Evolutionary conservation across 345 rosid species (phyloP).

Genomic region (Pistacia atlantica): DNA sequence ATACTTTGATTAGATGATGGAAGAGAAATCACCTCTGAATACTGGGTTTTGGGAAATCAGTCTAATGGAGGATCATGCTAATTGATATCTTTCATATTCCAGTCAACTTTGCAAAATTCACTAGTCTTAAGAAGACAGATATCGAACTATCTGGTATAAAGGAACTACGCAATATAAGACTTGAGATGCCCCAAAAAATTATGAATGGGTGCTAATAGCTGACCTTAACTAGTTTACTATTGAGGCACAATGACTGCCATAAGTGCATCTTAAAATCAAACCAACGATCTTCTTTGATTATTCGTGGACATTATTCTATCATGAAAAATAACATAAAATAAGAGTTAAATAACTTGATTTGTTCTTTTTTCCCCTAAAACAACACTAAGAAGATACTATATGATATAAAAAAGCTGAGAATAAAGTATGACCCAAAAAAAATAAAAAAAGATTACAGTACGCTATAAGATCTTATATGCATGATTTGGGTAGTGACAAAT

Average conservation of each 20-base stretch:
- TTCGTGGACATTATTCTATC: too few relatives aligned
- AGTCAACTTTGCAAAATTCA: neutral
- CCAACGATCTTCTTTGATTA: neutral
- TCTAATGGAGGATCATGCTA: neutral
- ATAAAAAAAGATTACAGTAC: too few relatives aligned
- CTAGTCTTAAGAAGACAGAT: neutral
- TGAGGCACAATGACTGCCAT: conserved; percentile 26
- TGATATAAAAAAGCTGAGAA: too few relatives aligned
- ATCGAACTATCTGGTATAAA: neutral
- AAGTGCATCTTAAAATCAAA: conserved; percentile 7
- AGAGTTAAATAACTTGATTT: too few relatives aligned
- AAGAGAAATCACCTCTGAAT: neutral
- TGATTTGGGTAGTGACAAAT: too few relatives aligned
- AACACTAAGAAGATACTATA: too few relatives aligned
- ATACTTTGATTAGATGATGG: neutral
- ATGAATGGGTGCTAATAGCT: neutral
- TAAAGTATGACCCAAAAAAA: neutral
- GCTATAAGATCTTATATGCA: too few relatives aligned
- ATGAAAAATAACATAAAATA: neutral
- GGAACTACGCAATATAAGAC: neutral
- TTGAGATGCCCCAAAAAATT: neutral
- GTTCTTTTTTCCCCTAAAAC: too few relatives aligned
- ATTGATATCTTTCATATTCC: neutral
- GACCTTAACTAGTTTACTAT: neutral
- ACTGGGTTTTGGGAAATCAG: neutral